Base-by-base conservation (phyloP, 345 rosid species). In the Camelina hispida region DNA sequence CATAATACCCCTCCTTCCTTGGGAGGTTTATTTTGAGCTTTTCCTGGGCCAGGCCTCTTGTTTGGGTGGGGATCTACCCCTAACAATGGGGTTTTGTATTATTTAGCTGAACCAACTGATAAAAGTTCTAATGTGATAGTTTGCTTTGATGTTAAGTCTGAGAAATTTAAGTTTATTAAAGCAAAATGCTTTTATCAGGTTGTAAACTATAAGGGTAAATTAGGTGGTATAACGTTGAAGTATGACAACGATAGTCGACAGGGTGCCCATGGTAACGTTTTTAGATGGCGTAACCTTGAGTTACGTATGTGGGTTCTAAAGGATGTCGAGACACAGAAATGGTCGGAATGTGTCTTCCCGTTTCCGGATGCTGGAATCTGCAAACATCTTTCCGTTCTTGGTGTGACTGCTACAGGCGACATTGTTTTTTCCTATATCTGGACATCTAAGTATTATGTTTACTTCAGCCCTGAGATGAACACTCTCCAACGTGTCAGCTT, bases 81-180 rank as follows among this genome's bases (percentile, higher is more conserved):
- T n/a, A n/a, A n/a, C 52, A 48, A 60, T 35, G 51, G 75, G 20
- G 28, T 61, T 61, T 12, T 71, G 60, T 52, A 67, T 38, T 67
- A 67, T 37, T 14, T 10, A 6, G 18, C 8, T 17, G 0, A 12
- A 12, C 0, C 4, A 25, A 9, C 9, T 59, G n/a, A 1, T 13
- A 3, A 0, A 11, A 4, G 15, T 3, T 18, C 1, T 5, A 0
- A 2, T 38, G 30, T 2, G 40, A 67, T 67, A 37, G 34, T 53
- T 53, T 68, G 72, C 16, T 68, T 68, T 54, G 72, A 68, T 37
- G 16, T 68, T 53, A 68, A 62, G 37, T 38, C 38, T 38, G 72
- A 53, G 38, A 10, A 40, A 3, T 53, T 68, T 4, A 52, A 37
- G 35, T 22, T 22, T 52, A 3, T 52, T 5, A 20, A 22, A 2